Base-by-base conservation (phyloP, 1,284 basidiomycete genomes). In the Malassezia globosa region DNA sequence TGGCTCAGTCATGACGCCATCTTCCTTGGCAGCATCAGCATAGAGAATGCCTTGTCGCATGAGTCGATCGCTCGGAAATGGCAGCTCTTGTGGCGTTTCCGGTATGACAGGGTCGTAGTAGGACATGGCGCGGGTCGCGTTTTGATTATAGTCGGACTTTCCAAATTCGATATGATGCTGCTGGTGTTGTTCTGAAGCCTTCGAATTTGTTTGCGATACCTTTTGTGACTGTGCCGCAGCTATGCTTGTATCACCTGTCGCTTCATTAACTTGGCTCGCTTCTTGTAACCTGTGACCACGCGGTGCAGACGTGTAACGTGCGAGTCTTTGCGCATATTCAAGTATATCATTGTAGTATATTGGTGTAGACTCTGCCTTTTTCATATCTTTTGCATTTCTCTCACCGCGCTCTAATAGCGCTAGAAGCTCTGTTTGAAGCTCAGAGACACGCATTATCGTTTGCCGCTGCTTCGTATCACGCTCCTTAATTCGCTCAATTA, bases 51-150 rank as follows among this genome's bases (percentile, higher is more conserved):
- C 62, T 36, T 64, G 62, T 2, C 62, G 48, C 62, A 64, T 62
- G 51, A 62, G 55, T 5, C 55, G 54, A 33, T 64, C 62, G 1
- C 55, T 58, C 0, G 62, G 62, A 42, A 62, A 64, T 14, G 62
- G 62, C 48, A 64, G 58, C 34, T 64, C 60, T 24, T 64, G 62
- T 22, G 56, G 60, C 60, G 60, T 64, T 7, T 46, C 46, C 5
- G 62, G 60, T 34, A 64, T 60, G 10, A 56, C 58, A 6, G 62
- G 62, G 42, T 64, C 60, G 25, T 64, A 64, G 42, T 64, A 64
- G 0, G 51, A 60, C 25, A 58, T 58, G 14, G 62, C 62, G 11
- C 56, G 42, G 27, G 54, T 53, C 0, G 62, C 60, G 16, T 54
- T 46, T 8, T 51, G 58, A 40, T 64, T 64, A 51, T 64, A 64